phyloP scores from a whole-genome alignment of 768 basidiomycete genomes.

The Boletus reticuloceps region DNA sequence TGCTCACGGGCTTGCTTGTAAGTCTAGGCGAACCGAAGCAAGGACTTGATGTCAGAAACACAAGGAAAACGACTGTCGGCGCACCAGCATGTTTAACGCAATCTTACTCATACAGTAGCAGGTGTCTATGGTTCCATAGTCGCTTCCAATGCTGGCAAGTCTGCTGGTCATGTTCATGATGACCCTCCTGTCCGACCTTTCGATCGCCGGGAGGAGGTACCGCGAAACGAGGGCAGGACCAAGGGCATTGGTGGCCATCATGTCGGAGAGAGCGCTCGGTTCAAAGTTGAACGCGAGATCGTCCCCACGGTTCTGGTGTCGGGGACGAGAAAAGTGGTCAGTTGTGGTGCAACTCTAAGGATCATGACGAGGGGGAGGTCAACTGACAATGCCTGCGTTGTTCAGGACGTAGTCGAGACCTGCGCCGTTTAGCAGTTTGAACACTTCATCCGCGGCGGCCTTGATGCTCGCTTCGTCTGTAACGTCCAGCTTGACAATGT shows the following conservation, averaged over 20 bases:
- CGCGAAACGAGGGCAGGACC: conserved; percentile 33
- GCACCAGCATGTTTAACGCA: conserved; percentile 12
- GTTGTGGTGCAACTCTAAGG: background rate
- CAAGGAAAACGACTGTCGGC: background rate
- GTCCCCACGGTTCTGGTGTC: conserved; percentile 14
- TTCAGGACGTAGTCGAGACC: conserved; percentile 15
- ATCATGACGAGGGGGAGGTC: background rate
- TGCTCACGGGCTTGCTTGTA: conserved; percentile 14
- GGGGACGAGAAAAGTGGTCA: no score
- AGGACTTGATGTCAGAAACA: background rate
- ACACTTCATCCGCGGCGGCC: conserved; percentile 8
- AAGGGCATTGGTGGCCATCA: conserved; percentile 30
- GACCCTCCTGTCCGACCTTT: conserved; percentile 30
- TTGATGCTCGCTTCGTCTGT: conserved; percentile 25
- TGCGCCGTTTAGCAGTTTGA: no score
- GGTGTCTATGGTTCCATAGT: conserved; percentile 1
- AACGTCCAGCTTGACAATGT: conserved; percentile 35
- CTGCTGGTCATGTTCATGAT: conserved; percentile 36
- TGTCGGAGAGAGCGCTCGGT: conserved; percentile 11
- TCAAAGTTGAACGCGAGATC: conserved; percentile 29
- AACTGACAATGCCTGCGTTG: conserved; percentile 38
- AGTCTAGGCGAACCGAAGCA: background rate
- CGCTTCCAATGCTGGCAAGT: conserved; percentile 29
- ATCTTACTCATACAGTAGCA: conserved; percentile 13
- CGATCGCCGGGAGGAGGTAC: conserved; percentile 34